Conservation (phyloP, 179 eudicot species). For the Sideroxylon spinosum region DNA sequence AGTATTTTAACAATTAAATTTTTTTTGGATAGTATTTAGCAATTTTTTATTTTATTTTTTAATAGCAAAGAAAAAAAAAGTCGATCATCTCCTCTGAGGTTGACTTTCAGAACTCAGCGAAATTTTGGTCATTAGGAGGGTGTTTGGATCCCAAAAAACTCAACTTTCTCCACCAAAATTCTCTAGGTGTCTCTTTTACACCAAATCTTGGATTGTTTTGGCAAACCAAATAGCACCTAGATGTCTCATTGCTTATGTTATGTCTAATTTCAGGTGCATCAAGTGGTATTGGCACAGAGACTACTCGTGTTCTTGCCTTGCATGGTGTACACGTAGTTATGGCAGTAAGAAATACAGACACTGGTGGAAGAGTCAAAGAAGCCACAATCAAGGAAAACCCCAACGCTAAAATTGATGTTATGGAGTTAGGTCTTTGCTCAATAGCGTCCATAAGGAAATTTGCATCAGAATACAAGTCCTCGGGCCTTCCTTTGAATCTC, state of each 20-base stretch:
- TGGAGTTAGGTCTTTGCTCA: slow-evolving; percentile 82
- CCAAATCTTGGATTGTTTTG: too few species aligned
- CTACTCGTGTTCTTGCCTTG: slow-evolving; percentile 73
- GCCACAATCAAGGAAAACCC: slow-evolving; percentile 55
- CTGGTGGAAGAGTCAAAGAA: slow-evolving; percentile 59
- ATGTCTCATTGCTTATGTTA: neutral
- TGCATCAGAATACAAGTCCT: slow-evolving; percentile 60
- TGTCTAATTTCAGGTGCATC: slow-evolving; percentile 58
- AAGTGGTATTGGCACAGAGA: slow-evolving; percentile 84
- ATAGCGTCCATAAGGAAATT: slow-evolving; percentile 72
- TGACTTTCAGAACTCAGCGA: neutral
- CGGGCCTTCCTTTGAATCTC: slow-evolving; percentile 61
- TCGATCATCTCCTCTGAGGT: neutral
- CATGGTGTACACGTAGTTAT: slow-evolving; percentile 77
- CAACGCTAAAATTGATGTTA: slow-evolving; percentile 67
- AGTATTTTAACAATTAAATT: too few species aligned
- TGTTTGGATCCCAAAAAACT: too few species aligned
- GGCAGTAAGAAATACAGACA: slow-evolving; percentile 69
- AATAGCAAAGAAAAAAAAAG: too few species aligned
- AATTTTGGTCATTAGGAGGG: too few species aligned
- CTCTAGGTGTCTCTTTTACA: too few species aligned
- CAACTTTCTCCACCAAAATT: too few species aligned
- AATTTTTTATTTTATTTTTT: too few species aligned
- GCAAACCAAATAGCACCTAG: too few species aligned
- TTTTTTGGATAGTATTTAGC: too few species aligned